Base-by-base conservation (phyloP, 2,329 filamentous ascomycete genomes). In the Diaporthe humulicola region DNA sequence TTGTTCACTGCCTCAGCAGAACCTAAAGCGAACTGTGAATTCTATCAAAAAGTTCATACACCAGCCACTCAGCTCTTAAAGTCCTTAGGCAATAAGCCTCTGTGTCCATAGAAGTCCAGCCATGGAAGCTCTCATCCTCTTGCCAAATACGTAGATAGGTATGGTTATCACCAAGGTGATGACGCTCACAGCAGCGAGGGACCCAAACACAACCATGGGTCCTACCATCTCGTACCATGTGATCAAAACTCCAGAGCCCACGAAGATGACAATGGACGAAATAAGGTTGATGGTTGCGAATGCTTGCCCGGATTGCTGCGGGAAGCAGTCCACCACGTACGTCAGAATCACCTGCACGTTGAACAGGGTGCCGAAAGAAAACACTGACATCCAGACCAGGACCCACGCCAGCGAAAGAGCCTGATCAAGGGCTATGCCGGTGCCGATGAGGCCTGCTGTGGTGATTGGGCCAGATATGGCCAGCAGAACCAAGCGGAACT, bases 401-500 rank as follows among this genome's bases (percentile, higher is more conserved):
- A 72, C 38, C 70, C 70, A 72, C 10, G 70, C 12, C n/a, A 64
- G 57, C 28, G 70, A 33, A 22, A 50, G 40, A 15, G 15, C 14
- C 57, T 72, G 56, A 50, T n/a, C 28, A 7, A 72, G 42, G 56
- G 70, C 30, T 28, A 58, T 56, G 7, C 28, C 56, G 40, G 61
- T 56, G 17, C 70, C 70, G 57, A 72, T 14, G 28, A 72, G 57
- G 56, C 70, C 70, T 57, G 61, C 56, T 33, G 45, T 60, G 7
- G 57, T 72, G 57, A 66, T 54, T 45, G 70, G 70, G 5, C 58
- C 38, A 48, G 70, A 38, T 33, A 72, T 19, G 19, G 28, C 19
- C n/a, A 72, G 70, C 57, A 66, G 36, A 22, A 72, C 8, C 50
- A 72, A 38, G 19, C 70, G 70, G 70, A 72, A 72, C 70, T 72